Evolutionary conservation across 106 monocot species (phyloP), one percentile per base, ranked within the genome.

Genomic region (Gastrodia elata): DNA sequence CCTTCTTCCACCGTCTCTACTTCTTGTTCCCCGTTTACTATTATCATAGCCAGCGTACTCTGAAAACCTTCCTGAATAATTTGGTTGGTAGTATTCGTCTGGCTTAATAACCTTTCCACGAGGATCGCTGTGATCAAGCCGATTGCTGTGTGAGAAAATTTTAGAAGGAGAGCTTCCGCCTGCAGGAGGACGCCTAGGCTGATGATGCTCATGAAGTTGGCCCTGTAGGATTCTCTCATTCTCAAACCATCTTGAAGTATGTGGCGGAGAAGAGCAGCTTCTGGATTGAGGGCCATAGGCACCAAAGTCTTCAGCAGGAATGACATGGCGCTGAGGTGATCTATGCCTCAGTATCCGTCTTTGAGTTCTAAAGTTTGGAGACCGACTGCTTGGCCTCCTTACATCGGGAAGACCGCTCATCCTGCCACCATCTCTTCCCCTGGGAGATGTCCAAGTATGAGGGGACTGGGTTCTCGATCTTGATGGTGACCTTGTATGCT

Each of bases 401-500:
- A 65, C 61, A 46, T 56, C 72, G 64, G 73, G 77, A 38, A 67
- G 75, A 25, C 59, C 74, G 65, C 78, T 75, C 35, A 76, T 74
- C 24, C 74, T 42, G 49, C 26, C 34, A 39, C 68, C 57, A 74
- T 28, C 57, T 55, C 84, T 86, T 58, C 74, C 71, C 59, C 76
- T 74, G 15, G 93, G 84, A 33, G 88, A 83, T 35, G 74, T 36
- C 89, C 88, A 89, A 38, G 27, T 64, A 82, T 70, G 83, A 2
- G 91, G 91, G 0, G 94, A 94, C 18, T 87, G 79, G 37, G 91
- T 87, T 75, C 88, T 84, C 26, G 89, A 94, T 67, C 87, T 83
- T 79, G 91, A 89, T 39, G 80, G 85, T 59, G 94, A 94, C 77
- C 72, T 77, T 18, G 81, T 74, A 61, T 42, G 77, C 59, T 64